These are phyloP conservation scores for Pleurotus giganteus DNA, from an alignment of 768 basidiomycete genomes.

Conservation along the genomic window DNA sequence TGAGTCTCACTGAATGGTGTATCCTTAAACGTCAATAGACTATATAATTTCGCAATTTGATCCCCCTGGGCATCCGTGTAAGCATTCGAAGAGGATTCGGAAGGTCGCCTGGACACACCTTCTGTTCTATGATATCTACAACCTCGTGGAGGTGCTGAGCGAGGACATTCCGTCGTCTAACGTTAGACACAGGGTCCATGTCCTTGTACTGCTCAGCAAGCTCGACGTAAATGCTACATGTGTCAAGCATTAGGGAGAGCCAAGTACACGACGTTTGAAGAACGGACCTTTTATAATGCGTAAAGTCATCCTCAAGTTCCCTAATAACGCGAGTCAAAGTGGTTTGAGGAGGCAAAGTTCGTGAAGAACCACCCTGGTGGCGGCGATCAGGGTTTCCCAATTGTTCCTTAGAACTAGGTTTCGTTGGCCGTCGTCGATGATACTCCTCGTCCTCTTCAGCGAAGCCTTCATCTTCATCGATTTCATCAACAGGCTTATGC, in stretches of 20 bases:
- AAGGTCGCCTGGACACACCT: conserved; percentile 46
- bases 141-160: conserved; percentile 89
- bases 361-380: conserved; percentile 29
- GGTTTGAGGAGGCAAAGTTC: conserved; percentile 79
- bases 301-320: conserved; percentile 94
- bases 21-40: conserved; percentile 75
- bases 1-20: conserved; percentile 37
- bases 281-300: conserved; percentile 87
- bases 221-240: conserved; percentile 80
- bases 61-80: conserved; percentile 59
- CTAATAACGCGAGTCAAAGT: conserved; percentile 78
- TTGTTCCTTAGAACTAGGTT: conserved; percentile 27
- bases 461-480: conserved; percentile 48
- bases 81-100: not conserved
- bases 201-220: conserved; percentile 91
- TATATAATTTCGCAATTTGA: conserved; percentile 91
- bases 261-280: not conserved
- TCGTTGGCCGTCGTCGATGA: conserved; percentile 17
- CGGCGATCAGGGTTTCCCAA: conserved; percentile 27
- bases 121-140: conserved; percentile 88
- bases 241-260: conserved; percentile 9
- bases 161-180: conserved; percentile 78
- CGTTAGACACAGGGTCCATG: conserved; percentile 83
- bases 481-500: conserved; percentile 10
- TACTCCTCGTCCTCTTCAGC: conserved; percentile 40